Percentiles rank a stretch among this genome's conserved stretches.
Conservation (phyloP, 495 filamentous ascomycete genomes). For the Penicillium bialowiezense region DNA sequence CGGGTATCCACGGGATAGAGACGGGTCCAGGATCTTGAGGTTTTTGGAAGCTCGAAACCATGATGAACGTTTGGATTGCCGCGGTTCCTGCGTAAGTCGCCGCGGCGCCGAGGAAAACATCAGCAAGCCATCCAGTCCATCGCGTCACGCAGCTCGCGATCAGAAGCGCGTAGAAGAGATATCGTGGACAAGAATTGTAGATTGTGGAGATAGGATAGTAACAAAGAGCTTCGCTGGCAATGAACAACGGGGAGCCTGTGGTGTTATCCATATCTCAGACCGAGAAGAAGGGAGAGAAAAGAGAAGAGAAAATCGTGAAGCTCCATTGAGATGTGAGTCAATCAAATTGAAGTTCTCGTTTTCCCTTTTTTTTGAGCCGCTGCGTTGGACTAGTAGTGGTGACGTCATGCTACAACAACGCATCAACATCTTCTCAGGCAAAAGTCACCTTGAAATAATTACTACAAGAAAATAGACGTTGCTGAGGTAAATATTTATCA, state of each 20-base stretch:
- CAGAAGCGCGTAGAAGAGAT: constrained; percentile 34
- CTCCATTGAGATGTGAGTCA: neutral
- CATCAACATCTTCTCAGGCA: no score
- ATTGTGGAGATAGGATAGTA: constrained; percentile 36
- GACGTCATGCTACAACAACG: no score
- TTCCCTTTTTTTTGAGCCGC: no score
- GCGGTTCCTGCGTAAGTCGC: constrained; percentile 36
- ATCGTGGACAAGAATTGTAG: constrained; percentile 35
- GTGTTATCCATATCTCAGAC: neutral
- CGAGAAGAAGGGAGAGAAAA: neutral
- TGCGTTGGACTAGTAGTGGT: no score
- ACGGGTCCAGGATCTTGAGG: constrained; percentile 13
- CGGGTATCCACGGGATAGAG: constrained; percentile 22
- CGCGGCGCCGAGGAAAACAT: constrained; percentile 32
- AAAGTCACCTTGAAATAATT: no score
- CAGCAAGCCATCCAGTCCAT: constrained; percentile 34
- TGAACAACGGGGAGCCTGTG: constrained; percentile 22
- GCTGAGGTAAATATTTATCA: no score
- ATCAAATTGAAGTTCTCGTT: neutral
- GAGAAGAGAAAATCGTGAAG: neutral
- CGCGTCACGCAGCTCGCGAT: constrained; percentile 27
- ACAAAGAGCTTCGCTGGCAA: constrained; percentile 32
- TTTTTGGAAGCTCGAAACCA: constrained; percentile 19
- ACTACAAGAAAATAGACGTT: no score
- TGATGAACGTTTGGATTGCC: constrained; percentile 34